phyloP scores from a whole-genome alignment of 75 land plant species.

The Selaginella tamariscina region DNA sequence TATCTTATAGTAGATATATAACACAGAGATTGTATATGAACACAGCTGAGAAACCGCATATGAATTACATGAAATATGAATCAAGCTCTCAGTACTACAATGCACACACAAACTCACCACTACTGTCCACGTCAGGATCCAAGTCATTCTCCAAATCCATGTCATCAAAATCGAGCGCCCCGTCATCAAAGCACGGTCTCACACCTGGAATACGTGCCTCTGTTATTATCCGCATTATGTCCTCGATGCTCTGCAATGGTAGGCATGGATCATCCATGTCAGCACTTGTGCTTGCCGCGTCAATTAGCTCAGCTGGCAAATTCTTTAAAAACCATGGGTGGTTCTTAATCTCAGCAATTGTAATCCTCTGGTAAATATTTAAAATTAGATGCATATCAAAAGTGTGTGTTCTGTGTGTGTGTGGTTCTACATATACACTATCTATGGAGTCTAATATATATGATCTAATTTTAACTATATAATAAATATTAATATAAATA shows the following conservation, averaged over 20 bases:
- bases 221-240: slow-evolving; percentile 42
- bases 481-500: no score
- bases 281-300: slow-evolving; percentile 34
- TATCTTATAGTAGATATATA: no score
- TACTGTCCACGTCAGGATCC: neutral
- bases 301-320: slow-evolving; percentile 44
- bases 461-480: no score
- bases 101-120: neutral
- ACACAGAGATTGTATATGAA: no score
- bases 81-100: no score
- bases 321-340: slow-evolving; percentile 69
- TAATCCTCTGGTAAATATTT: slow-evolving; percentile 46
- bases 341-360: slow-evolving; percentile 59
- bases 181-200: neutral
- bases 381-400: no score
- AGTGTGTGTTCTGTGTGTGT: no score
- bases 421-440: no score
- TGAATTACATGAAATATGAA: no score
- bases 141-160: slow-evolving; percentile 13
- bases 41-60: no score
- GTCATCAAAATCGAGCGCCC: slow-evolving; percentile 14
- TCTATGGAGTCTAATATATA: no score
- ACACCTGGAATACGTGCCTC: slow-evolving; percentile 32
- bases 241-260: slow-evolving; percentile 48
- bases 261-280: slow-evolving; percentile 13